Base-by-base conservation (phyloP, 495 filamentous ascomycete species). In the Hyphodiscus hymeniophilus region DNA sequence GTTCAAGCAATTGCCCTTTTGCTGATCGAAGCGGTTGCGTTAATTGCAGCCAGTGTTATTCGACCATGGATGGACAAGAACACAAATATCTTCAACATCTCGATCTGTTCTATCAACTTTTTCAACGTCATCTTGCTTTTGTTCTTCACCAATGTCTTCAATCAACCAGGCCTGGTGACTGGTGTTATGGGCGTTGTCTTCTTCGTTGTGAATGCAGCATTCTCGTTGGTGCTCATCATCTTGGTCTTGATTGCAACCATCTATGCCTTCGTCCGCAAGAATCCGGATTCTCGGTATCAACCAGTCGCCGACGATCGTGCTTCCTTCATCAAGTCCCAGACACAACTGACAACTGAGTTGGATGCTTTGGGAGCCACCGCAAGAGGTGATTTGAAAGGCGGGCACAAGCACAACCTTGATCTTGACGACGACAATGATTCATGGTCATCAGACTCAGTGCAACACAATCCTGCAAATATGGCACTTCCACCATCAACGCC, bases 21-120 rank as follows among this genome's bases (percentile, higher is more conserved):
- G 39, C 65, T 98, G 33, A 81, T 97, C 50, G 92, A 98, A 69
- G 84, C 85, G 0, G 78, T 59, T 22, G 82, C 87, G 57, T 73
- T 98, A 53, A 83, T 97, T 57, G 77, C 62, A 23, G 81, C 88
- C 28, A 84, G 79, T 52, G 79, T 94, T 36, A 68, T 95, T 56
- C 81, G 87, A 33, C 92, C 92, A 6, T 98, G 89, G 81, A 97
- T 98, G 92, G 92, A 98, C 72, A 97, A 95, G 78, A 92, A 89
- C 68, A 96, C 91, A 50, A 98, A 98, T 63, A 79, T 82, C 41
- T 94, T 94, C 76, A 97, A 97, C 70, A 95, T 98, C 54, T 73
- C 90, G 45, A 97, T 98, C 59, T 81, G 77, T 45, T 81, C 76
- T 23, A 70, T 95, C 60, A 97, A 96, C 67, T 94, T 97, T 62